Conservation (phyloP, 1,284 basidiomycete species). For the Flammula alnicola region DNA sequence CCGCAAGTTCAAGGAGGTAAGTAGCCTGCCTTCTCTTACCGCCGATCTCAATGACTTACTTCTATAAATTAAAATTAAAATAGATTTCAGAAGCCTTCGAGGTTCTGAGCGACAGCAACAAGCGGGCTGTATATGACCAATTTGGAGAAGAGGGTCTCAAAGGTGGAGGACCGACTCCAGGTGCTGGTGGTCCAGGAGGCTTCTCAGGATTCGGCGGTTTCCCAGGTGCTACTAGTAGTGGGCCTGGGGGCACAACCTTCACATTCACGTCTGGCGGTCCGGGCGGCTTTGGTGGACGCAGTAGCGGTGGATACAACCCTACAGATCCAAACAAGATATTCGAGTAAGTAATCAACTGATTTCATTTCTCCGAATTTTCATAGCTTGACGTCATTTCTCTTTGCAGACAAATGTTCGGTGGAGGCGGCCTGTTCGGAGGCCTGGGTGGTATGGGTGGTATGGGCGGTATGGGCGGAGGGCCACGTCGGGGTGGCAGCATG, state of each 20-base stretch:
- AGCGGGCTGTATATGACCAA: constrained; percentile 92
- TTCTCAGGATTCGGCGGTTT: constrained; percentile 50
- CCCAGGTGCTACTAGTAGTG: constrained; percentile 37
- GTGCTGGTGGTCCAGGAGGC: constrained; percentile 49
- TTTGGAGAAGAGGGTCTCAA: constrained; percentile 97
- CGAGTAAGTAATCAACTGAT: constrained; percentile 61
- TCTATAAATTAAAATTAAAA: too few relatives aligned
- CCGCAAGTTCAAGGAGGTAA: constrained; percentile 92
- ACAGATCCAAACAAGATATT: constrained; percentile 92
- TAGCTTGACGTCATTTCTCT: constrained; percentile 25
- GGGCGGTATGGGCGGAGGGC: constrained; percentile 43
- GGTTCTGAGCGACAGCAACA: constrained; percentile 93
- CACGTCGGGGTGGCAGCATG: constrained; percentile 46
- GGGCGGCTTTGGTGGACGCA: constrained; percentile 42
- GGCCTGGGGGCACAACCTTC: constrained; percentile 53
- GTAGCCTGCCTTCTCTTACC: constrained; percentile 20
- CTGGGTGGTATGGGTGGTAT: constrained; percentile 47
- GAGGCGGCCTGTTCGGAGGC: constrained; percentile 45
- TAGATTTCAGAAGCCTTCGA: constrained; percentile 98
- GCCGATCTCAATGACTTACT: too few relatives aligned
- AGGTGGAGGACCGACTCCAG: constrained; percentile 58
- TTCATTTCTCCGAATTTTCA: background rate
- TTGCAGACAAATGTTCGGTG: constrained; percentile 69
- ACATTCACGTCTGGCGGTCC: constrained; percentile 58
- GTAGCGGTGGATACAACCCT: constrained; percentile 41